Conservation (phyloP, 768 basidiomycete genomes). For the Strobilomyces echinocephalus region DNA sequence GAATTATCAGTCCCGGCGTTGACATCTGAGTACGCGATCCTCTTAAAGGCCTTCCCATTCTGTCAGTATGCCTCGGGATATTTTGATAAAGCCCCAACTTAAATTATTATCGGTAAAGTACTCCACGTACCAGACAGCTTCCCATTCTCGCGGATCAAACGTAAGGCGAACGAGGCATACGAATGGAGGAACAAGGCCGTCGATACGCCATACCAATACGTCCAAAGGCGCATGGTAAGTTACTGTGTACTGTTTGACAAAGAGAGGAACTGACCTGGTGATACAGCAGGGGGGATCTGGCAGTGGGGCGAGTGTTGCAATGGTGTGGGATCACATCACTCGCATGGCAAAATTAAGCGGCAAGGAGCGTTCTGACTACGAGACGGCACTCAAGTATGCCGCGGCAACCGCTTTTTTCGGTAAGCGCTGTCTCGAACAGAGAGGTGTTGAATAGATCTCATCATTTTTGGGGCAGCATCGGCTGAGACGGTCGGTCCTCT, state of each 20-base stretch:
- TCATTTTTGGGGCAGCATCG: not conserved
- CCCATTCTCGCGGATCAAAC: slow-evolving; percentile 33
- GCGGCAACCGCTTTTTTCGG: not conserved
- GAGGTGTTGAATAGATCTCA: not conserved
- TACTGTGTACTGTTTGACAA: no score
- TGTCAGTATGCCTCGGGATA: not conserved
- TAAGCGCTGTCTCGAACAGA: not conserved
- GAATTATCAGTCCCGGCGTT: not conserved
- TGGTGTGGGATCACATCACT: not conserved
- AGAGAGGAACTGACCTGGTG: no score
- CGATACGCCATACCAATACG: not conserved
- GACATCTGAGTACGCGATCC: slow-evolving; percentile 1
- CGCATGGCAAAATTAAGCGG: not conserved
- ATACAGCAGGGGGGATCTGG: not conserved
- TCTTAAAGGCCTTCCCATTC: slow-evolving; percentile 8
- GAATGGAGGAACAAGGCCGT: not conserved
- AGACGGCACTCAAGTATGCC: not conserved
- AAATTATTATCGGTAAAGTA: not conserved
- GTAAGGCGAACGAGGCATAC: slow-evolving; percentile 17
- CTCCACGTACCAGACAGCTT: slow-evolving; percentile 25
- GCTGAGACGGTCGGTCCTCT: not conserved
- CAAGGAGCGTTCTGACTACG: not conserved
- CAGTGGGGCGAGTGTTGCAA: not conserved
- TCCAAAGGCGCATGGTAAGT: not conserved
- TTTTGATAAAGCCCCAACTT: not conserved